phyloP scores from a whole-genome alignment of 495 filamentous ascomycete genomes.

The Lophium mytilinum region DNA sequence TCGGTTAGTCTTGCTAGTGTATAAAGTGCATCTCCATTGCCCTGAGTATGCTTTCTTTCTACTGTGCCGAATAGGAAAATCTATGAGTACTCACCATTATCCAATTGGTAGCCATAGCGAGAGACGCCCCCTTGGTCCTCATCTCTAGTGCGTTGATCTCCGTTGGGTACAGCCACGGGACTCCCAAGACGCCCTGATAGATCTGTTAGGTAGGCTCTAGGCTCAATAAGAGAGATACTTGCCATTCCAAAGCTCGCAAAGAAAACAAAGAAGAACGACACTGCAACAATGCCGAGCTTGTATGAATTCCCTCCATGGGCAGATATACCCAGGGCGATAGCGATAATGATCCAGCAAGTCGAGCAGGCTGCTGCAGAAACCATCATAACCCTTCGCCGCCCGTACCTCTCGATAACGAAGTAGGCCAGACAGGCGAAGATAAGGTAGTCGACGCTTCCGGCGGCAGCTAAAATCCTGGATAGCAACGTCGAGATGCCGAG shows the following conservation, averaged over 20 bases:
- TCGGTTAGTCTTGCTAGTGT: too few relatives aligned
- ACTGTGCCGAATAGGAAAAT: too few relatives aligned
- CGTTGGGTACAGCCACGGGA: conserved; percentile 29
- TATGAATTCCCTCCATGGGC: conserved; percentile 25
- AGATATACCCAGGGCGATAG: conserved; percentile 25
- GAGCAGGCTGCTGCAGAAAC: conserved; percentile 26
- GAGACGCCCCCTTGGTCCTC: conserved; percentile 29
- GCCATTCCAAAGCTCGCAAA: conserved; percentile 28
- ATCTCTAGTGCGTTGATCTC: conserved; percentile 32
- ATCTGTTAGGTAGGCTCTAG: too few relatives aligned
- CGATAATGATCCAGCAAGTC: conserved; percentile 30
- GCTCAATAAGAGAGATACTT: too few relatives aligned
- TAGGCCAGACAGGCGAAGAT: conserved; percentile 29
- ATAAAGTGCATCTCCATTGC: too few relatives aligned
- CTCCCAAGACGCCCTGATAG: conserved; percentile 30
- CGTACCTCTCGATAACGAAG: conserved; percentile 30
- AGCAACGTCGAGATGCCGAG: conserved; percentile 25
- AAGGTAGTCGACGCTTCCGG: conserved; percentile 30
- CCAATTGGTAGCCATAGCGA: conserved; percentile 12
- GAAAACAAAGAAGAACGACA: conserved; percentile 27
- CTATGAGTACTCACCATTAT: too few relatives aligned
- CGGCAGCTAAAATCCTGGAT: conserved; percentile 25
- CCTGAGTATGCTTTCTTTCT: too few relatives aligned
- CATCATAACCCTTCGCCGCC: conserved; percentile 31
- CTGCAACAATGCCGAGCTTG: conserved; percentile 27